Percentiles rank a stretch among this genome's conserved stretches.
These are phyloP conservation scores for Penicillium brevicompactum DNA, from an alignment of 2,329 filamentous ascomycete species.

Conservation along the genomic window DNA sequence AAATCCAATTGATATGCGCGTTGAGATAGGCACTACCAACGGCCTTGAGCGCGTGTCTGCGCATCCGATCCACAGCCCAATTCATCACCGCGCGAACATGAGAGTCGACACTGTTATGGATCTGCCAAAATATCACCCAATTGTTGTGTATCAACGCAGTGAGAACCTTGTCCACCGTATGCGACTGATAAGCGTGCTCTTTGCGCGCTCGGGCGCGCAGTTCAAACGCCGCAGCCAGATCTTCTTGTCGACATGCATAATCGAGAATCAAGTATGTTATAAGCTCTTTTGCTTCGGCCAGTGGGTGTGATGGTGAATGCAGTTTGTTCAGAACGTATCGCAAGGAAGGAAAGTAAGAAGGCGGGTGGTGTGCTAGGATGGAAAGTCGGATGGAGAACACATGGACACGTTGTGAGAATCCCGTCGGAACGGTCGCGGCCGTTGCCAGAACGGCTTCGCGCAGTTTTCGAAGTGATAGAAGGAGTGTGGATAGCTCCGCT, in stretches of 20 bases:
- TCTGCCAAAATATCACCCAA: conserved; percentile 75
- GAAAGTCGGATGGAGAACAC: conserved; percentile 86
- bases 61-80: conserved; percentile 74
- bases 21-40: conserved; percentile 79
- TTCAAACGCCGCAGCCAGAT: conserved; percentile 72
- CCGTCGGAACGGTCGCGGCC: conserved; percentile 71
- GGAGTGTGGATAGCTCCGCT: conserved; percentile 70
- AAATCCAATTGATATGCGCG: conserved; percentile 71
- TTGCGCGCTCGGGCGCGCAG: conserved; percentile 55
- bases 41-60: conserved; percentile 79
- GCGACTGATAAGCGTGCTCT: conserved; percentile 63
- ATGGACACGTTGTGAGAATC: conserved; percentile 86
- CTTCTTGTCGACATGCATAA: conserved; percentile 77
- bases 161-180: conserved; percentile 70
- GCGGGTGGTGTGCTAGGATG: conserved; percentile 77
- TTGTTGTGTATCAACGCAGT: conserved; percentile 76
- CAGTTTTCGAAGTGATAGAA: conserved; percentile 86
- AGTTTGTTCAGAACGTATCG: conserved; percentile 74
- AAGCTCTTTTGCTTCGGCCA: conserved; percentile 79
- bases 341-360: conserved; percentile 88
- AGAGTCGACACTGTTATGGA: conserved; percentile 73
- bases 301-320: conserved; percentile 63
- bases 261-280: conserved; percentile 82
- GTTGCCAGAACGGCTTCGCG: conserved; percentile 79
- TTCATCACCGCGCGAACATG: conserved; percentile 79